Percentiles rank a stretch among this genome's conserved stretches.
These are phyloP conservation scores for Eucalyptus camaldulensis DNA, from an alignment of 345 rosid genomes.

Conservation along the genomic window DNA sequence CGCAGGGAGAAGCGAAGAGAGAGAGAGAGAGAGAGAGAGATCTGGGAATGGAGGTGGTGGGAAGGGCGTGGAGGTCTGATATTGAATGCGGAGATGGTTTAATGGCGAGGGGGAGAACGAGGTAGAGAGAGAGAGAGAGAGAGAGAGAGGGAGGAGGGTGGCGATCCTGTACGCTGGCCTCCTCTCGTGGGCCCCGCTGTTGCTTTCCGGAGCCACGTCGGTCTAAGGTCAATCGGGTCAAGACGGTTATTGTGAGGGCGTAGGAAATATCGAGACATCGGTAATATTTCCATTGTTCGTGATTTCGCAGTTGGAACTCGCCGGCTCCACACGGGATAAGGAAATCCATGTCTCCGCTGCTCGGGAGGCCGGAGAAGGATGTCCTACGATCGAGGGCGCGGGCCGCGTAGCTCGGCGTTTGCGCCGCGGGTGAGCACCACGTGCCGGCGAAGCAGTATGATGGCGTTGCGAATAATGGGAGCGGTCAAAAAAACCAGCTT, in stretches of 20 bases:
- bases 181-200: neutral
- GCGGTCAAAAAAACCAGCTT: neutral
- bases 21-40: neutral
- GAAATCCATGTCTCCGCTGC: too few relatives aligned
- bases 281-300: too few relatives aligned
- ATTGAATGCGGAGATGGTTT: neutral
- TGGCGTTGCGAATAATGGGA: neutral
- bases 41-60: neutral
- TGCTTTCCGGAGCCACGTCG: neutral
- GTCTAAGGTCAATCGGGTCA: neutral
- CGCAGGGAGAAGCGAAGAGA: neutral
- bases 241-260: neutral
- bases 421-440: neutral
- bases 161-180: neutral
- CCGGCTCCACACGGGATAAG: too few relatives aligned
- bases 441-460: neutral
- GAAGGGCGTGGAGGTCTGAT: neutral
- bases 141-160: neutral
- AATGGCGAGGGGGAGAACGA: neutral
- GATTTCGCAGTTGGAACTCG: too few relatives aligned
- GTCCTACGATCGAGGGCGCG: too few relatives aligned
- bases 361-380: too few relatives aligned
- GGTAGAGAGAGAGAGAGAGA: neutral
- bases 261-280: rapidly evolving
- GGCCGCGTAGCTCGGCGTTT: too few relatives aligned